Conservation (phyloP, 164 flowering plant genomes). For the Vitis amurensis region DNA sequence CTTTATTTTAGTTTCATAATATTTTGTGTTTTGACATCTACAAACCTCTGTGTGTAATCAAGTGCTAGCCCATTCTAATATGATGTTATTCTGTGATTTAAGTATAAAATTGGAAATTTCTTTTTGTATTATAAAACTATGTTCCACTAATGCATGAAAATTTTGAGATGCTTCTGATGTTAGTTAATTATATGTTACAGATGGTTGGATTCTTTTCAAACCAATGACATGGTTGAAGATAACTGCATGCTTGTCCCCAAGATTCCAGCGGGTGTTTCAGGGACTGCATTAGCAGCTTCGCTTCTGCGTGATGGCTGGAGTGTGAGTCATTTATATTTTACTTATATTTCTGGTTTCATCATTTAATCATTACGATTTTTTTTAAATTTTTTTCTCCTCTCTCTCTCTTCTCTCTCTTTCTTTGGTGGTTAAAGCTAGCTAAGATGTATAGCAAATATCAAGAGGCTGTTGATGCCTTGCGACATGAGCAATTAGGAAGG, state of each 20-base stretch:
- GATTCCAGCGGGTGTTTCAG: constrained; percentile 80
- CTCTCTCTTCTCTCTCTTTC: not conserved
- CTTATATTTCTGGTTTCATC: not conserved
- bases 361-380: not conserved
- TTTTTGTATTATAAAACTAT: too few species aligned
- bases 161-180: constrained; percentile 1
- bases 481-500: constrained; percentile 87
- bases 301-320: constrained; percentile 99
- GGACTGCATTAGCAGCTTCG: constrained; percentile 96
- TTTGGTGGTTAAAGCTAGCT: constrained; percentile 48
- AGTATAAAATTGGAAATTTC: too few species aligned
- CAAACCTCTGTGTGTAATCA: too few species aligned
- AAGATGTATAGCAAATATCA: constrained; percentile 94
- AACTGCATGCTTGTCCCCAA: constrained; percentile 53
- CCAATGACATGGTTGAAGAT: constrained; percentile 34
- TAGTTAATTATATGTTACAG: constrained; percentile 22
- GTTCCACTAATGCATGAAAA: too few species aligned
- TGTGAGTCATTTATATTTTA: constrained; percentile 47
- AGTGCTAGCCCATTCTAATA: too few species aligned
- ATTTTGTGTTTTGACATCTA: too few species aligned
- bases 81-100: too few species aligned
- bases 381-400: constrained; percentile 1
- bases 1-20: too few species aligned
- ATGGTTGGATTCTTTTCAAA: constrained; percentile 27
- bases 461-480: constrained; percentile 91